These are phyloP conservation scores for Aspergillus pseudoterreus DNA, from an alignment of 2,329 filamentous ascomycete genomes.

Conservation along the genomic window DNA sequence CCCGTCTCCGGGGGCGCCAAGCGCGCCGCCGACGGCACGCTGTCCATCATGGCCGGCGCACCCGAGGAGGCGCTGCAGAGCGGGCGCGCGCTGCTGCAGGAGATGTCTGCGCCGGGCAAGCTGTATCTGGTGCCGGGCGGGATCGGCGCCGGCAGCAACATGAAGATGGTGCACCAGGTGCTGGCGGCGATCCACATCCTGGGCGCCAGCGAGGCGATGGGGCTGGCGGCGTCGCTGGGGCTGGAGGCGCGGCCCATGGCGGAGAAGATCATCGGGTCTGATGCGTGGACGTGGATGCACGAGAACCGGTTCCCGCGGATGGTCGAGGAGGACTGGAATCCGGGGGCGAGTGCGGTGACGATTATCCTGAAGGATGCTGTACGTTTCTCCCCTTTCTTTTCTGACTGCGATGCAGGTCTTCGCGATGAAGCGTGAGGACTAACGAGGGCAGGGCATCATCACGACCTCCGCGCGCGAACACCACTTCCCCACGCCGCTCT, in stretches of 20 bases:
- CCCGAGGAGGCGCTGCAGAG: slow-evolving; percentile 55
- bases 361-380: slow-evolving; percentile 60
- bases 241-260: slow-evolving; percentile 47
- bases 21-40: slow-evolving; percentile 65
- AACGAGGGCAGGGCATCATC: slow-evolving; percentile 52
- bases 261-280: slow-evolving; percentile 44
- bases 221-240: slow-evolving; percentile 55
- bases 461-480: slow-evolving; percentile 59
- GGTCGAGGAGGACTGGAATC: slow-evolving; percentile 50
- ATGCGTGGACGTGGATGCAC: slow-evolving; percentile 60
- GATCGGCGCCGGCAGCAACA: slow-evolving; percentile 57
- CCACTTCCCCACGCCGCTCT: slow-evolving; percentile 59
- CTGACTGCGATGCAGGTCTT: too few species aligned
- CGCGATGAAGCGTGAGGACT: too few species aligned
- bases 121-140: slow-evolving; percentile 61
- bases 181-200: slow-evolving; percentile 62
- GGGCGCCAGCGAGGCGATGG: slow-evolving; percentile 58
- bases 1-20: slow-evolving; percentile 69
- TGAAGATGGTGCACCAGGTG: slow-evolving; percentile 64
- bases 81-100: slow-evolving; percentile 57
- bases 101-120: slow-evolving; percentile 58
- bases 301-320: slow-evolving; percentile 58
- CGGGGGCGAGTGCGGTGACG: slow-evolving; percentile 56
- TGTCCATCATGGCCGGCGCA: slow-evolving; percentile 72
- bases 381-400: slow-evolving; percentile 10